A percentile compares a stretch with the other conserved stretches of the same genome.
Conservation (phyloP, 1,284 basidiomycete species). For the Farysia itapuensis region DNA sequence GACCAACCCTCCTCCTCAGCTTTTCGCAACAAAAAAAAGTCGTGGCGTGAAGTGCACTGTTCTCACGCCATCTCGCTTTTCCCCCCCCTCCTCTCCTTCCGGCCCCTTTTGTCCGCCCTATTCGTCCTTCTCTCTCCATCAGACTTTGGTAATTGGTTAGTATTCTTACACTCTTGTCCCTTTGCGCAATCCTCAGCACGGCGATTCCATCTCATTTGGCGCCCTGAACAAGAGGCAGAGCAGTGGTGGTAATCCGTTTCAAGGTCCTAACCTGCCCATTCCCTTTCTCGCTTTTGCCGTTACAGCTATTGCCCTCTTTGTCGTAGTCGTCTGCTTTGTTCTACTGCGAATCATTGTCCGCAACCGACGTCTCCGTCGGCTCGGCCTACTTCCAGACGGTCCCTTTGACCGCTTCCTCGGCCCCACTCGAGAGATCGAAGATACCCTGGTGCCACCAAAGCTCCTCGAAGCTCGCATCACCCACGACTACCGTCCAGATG, state of each 20-base stretch:
- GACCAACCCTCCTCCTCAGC: not conserved
- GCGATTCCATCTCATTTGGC: not conserved
- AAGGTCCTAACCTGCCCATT: slow-evolving; percentile 29
- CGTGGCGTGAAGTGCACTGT: not conserved
- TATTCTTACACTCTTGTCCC: slow-evolving; percentile 5
- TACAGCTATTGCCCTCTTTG: slow-evolving; percentile 53
- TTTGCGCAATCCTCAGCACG: not conserved
- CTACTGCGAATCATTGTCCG: slow-evolving; percentile 51
- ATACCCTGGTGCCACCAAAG: slow-evolving; percentile 44
- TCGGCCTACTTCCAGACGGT: slow-evolving; percentile 44
- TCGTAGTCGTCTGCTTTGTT: slow-evolving; percentile 53
- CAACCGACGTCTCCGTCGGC: slow-evolving; percentile 44
- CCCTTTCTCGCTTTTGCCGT: slow-evolving; percentile 45
- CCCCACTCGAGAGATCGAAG: slow-evolving; percentile 37
- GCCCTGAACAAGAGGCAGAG: slow-evolving; percentile 15
- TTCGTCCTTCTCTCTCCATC: not conserved
- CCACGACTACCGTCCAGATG: slow-evolving; percentile 15
- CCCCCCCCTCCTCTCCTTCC: not conserved
- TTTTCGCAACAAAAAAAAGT: not conserved
- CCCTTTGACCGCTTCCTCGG: slow-evolving; percentile 41
- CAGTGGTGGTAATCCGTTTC: not conserved
- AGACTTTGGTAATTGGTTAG: slow-evolving; percentile 54
- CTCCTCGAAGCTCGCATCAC: slow-evolving; percentile 52
- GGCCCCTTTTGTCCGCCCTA: not conserved
- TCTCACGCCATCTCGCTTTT: not conserved